Evolutionary conservation across 1,284 basidiomycete genomes (phyloP), one percentile per base, ranked within the genome.

Genomic region (Leccinum angustisporum): DNA sequence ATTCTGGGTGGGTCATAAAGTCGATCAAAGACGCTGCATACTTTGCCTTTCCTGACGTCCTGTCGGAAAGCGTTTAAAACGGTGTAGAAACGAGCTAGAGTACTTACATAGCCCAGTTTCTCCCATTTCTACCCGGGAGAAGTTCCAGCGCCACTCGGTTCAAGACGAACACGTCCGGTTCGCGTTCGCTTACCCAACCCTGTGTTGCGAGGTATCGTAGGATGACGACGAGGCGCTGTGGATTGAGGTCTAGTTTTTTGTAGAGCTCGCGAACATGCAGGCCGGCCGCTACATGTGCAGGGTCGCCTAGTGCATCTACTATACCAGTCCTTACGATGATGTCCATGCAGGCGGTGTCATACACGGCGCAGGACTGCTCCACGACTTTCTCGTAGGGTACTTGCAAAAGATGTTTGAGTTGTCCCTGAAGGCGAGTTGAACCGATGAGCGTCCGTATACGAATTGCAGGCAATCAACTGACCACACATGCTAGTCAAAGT

Each of bases 341-440:
- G 36, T 72, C 70, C 16, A 72, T 60, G 48, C 65, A 68, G 2
- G 70, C 68, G 3, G 67, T 67, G 43, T 72, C 70, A 46, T 72
- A 69, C 7, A 68, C 66, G 4, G 68, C 67, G 13, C 34, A 57
- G 5, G 62, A 63, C 31, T 64, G 63, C 21, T 63, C 62, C 9
- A 63, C 62, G 1, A 40, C 61, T 54, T 71, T 71, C 56, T 71
- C 67, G 54, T 65, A 71, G 1, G 70, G 70, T 10, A 53, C 43
- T 56, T 70, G 69, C 14, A 71, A 54, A 27, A 71, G 65, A 54
- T 59, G 57, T 55, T 65, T 67, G 7, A 61, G 60, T 40, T 63
- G 62, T 16, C 57, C 70, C 70, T 70, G 54, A n/a, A 43, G n/a
- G n/a, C n/a, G n/a, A 10, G 40, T 43, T n/a, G 33, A 18, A 1